These are phyloP conservation scores for Nemania sp. DNA, from an alignment of 2,329 filamentous ascomycete species.

Conservation along the genomic window DNA sequence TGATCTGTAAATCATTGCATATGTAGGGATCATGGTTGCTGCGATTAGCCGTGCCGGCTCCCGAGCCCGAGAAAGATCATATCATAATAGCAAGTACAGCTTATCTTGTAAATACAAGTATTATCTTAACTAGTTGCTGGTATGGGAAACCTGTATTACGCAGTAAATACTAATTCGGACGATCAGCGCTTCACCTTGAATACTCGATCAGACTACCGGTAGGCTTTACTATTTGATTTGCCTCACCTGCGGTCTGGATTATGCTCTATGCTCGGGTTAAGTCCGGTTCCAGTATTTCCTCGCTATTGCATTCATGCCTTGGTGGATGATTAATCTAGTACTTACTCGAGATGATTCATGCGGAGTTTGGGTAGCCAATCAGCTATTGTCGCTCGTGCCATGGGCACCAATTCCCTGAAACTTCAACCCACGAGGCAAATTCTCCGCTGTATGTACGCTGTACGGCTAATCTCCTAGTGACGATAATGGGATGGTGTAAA, in stretches of 20 bases:
- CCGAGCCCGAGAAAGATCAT: constrained; percentile 4
- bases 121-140: constrained; percentile 6
- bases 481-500: constrained; percentile 18
- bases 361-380: constrained; percentile 19
- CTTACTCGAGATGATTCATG: constrained; percentile 23
- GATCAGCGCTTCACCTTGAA: constrained; percentile 10
- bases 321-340: constrained; percentile 10
- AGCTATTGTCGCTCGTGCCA: constrained; percentile 6
- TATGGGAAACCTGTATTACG: background rate
- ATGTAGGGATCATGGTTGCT: background rate
- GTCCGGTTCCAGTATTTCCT: background rate
- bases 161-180: background rate
- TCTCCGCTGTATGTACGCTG: constrained; percentile 37
- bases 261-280: constrained; percentile 19
- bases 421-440: constrained; percentile 38
- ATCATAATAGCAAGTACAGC: constrained; percentile 11
- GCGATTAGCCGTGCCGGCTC: constrained; percentile 7
- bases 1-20: constrained; percentile 1
- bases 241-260: constrained; percentile 5
- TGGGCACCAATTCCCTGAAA: constrained; percentile 26
- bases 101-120: background rate
- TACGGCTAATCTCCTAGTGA: constrained; percentile 31
- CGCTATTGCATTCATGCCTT: constrained; percentile 22
- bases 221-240: background rate
- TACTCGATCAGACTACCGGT: background rate